Conservation (phyloP, 2,329 filamentous ascomycete species). For the Tolypocladium tundrense region DNA sequence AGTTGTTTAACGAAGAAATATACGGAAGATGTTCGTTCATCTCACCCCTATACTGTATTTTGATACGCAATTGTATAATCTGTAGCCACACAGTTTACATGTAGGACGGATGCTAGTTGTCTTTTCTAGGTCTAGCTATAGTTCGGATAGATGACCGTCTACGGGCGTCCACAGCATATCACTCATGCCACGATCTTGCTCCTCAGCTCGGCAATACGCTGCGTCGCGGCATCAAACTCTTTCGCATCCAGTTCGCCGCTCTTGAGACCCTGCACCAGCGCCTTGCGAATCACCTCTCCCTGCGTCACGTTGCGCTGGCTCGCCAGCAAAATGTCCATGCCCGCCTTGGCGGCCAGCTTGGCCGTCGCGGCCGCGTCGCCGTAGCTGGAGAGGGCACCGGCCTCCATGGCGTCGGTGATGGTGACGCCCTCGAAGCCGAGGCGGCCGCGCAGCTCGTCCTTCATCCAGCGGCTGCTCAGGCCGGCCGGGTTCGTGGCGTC, state of each 20-base stretch:
- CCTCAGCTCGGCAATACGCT: slow-evolving; percentile 7
- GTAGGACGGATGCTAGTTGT: not conserved
- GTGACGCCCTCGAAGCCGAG: slow-evolving; percentile 9
- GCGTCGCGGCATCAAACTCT: slow-evolving; percentile 9
- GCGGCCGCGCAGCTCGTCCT: slow-evolving; percentile 9
- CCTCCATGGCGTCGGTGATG: slow-evolving; percentile 10
- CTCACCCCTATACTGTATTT: no score
- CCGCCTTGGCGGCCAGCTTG: slow-evolving; percentile 5
- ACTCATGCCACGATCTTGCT: not conserved
- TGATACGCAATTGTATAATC: not conserved
- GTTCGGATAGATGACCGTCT: not conserved
- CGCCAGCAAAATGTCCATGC: slow-evolving; percentile 10
- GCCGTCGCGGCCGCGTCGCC: slow-evolving; percentile 4
- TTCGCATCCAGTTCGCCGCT: slow-evolving; percentile 2
- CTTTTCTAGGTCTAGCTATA: not conserved
- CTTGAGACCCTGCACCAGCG: slow-evolving; percentile 4
- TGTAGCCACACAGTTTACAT: no score
- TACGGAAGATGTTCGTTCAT: not conserved
- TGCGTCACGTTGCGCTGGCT: slow-evolving; percentile 8
- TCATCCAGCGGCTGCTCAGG: slow-evolving; percentile 8
- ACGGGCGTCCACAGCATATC: not conserved
- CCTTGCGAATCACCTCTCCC: slow-evolving; percentile 6
- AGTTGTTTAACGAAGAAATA: not conserved
- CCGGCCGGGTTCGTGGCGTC: slow-evolving; percentile 8
- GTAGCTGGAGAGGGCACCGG: slow-evolving; percentile 4